These are phyloP conservation scores for Babesia ovis DNA, from an alignment of 169 alveolate genomes.

Conservation along the genomic window DNA sequence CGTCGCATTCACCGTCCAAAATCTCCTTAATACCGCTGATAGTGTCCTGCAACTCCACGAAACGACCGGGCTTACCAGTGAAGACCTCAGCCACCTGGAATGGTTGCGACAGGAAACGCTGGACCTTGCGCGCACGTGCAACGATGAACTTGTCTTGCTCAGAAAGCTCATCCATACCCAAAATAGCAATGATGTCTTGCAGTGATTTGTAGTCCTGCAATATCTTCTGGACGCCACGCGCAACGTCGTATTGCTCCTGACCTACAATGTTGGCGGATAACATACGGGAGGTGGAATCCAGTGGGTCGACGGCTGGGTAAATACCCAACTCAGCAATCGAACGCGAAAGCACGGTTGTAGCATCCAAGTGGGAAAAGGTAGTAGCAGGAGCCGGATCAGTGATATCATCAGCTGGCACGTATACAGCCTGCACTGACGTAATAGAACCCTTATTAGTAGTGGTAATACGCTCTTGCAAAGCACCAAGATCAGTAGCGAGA, in stretches of 20 bases:
- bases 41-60: slow-evolving; percentile 90
- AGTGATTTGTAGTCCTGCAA: slow-evolving; percentile 93
- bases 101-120: slow-evolving; percentile 95
- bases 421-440: slow-evolving; percentile 97
- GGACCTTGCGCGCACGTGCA: slow-evolving; percentile 96
- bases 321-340: slow-evolving; percentile 96
- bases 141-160: slow-evolving; percentile 95
- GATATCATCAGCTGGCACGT: slow-evolving; percentile 98
- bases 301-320: slow-evolving; percentile 98
- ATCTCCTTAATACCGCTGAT: slow-evolving; percentile 87
- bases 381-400: slow-evolving; percentile 99
- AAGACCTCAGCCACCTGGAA: slow-evolving; percentile 95
- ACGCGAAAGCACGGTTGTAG: slow-evolving; percentile 96
- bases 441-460: slow-evolving; percentile 96
- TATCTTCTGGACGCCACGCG: slow-evolving; percentile 94
- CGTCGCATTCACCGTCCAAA: slow-evolving; percentile 93
- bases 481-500: slow-evolving; percentile 97
- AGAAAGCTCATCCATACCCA: slow-evolving; percentile 94
- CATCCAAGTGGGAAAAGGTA: slow-evolving; percentile 97
- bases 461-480: slow-evolving; percentile 95
- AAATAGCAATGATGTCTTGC: slow-evolving; percentile 94
- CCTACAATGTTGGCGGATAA: slow-evolving; percentile 93
- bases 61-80: slow-evolving; percentile 94
- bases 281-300: slow-evolving; percentile 94
- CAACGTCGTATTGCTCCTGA: slow-evolving; percentile 90